phyloP scores from a whole-genome alignment of 2,329 filamentous ascomycete species.

The Cladosporium phlei region DNA sequence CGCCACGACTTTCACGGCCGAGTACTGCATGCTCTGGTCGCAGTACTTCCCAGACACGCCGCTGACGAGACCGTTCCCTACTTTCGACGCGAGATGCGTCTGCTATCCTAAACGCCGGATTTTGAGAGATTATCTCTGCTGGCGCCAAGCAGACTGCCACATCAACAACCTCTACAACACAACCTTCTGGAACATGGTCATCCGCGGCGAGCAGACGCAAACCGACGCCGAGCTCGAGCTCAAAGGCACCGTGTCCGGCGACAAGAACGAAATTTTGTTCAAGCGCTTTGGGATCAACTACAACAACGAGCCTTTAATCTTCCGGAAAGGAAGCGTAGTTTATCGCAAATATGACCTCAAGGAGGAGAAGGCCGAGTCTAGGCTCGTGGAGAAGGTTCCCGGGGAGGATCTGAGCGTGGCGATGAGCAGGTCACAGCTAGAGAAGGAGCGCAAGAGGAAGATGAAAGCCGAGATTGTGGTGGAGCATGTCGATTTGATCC shows the following conservation, averaged over 20 bases:
- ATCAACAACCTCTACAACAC: slow-evolving; percentile 99
- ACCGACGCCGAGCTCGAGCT: slow-evolving; percentile 77
- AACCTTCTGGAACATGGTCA: slow-evolving; percentile 85
- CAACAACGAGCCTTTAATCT: slow-evolving; percentile 91
- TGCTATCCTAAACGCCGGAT: slow-evolving; percentile 80
- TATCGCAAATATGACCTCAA: slow-evolving; percentile 55
- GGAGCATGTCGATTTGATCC: slow-evolving; percentile 90
- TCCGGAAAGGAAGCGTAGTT: slow-evolving; percentile 86
- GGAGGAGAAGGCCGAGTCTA: slow-evolving; percentile 66
- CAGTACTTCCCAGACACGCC: slow-evolving; percentile 67
- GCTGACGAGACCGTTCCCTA: slow-evolving; percentile 71
- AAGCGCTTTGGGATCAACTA: slow-evolving; percentile 89
- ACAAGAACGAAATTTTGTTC: slow-evolving; percentile 97
- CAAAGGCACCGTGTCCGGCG: slow-evolving; percentile 72
- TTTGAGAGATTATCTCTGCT: slow-evolving; percentile 90
- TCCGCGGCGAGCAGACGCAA: slow-evolving; percentile 67
- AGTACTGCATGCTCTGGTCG: slow-evolving; percentile 80
- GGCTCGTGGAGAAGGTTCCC: slow-evolving; percentile 69
- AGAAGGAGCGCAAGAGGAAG: slow-evolving; percentile 76
- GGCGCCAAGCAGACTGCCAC: slow-evolving; percentile 95
- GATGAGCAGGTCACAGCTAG: slow-evolving; percentile 63
- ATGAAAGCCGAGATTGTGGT: slow-evolving; percentile 76
- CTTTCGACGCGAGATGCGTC: slow-evolving; percentile 88
- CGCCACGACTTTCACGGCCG: slow-evolving; percentile 87
- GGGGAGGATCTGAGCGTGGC: slow-evolving; percentile 65